Conservation (phyloP, 2,329 filamentous ascomycete species). For the Penicillium thymicola region DNA sequence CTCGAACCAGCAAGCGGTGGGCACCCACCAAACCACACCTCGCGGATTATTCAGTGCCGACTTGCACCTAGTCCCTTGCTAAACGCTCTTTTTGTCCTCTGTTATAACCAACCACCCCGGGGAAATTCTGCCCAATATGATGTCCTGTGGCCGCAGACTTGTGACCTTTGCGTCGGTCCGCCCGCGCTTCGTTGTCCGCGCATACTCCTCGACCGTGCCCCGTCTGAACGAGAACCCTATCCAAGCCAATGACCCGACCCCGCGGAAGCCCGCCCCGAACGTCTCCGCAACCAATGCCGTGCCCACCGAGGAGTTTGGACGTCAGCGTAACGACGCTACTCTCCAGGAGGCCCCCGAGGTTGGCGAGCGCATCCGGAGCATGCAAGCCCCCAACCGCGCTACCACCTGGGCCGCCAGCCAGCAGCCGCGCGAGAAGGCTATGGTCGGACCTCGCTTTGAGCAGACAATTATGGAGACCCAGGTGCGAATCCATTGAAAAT, state of each 20-base stretch:
- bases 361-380: slow-evolving; percentile 55
- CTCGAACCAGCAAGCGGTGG: slow-evolving; percentile 15
- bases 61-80: slow-evolving; percentile 12
- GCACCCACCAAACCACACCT: slow-evolving; percentile 33
- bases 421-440: slow-evolving; percentile 73
- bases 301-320: slow-evolving; percentile 45
- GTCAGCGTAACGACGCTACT: slow-evolving; percentile 40
- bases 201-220: slow-evolving; percentile 46
- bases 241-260: slow-evolving; percentile 58
- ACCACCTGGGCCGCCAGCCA: slow-evolving; percentile 84
- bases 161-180: slow-evolving; percentile 44
- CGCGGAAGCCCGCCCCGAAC: slow-evolving; percentile 48
- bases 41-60: slow-evolving; percentile 24
- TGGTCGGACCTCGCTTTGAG: slow-evolving; percentile 93
- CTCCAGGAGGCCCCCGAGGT: slow-evolving; percentile 56
- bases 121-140: slow-evolving; percentile 37
- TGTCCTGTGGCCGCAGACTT: slow-evolving; percentile 47
- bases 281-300: slow-evolving; percentile 61
- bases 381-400: slow-evolving; percentile 83
- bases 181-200: slow-evolving; percentile 32
- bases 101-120: slow-evolving; percentile 17
- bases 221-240: slow-evolving; percentile 41
- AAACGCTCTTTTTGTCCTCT: slow-evolving; percentile 20
- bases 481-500: slow-evolving; percentile 54
- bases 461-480: slow-evolving; percentile 91